Evolutionary conservation across 495 filamentous ascomycete genomes (phyloP).

Genomic region (Penicilliopsis zonata): DNA sequence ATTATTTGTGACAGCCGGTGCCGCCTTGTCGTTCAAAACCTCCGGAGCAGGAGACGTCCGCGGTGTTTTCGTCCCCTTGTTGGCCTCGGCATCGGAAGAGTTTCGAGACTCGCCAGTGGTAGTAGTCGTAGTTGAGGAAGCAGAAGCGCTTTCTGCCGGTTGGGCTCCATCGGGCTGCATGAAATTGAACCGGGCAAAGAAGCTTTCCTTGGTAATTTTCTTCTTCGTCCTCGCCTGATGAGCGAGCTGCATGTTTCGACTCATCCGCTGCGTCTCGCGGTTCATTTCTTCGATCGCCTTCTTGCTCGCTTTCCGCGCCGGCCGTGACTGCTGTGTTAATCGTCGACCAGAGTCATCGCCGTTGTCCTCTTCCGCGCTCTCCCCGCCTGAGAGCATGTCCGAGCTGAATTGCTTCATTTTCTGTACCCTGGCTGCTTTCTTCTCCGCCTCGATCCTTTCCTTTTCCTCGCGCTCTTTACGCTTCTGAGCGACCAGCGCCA

Average conservation of each 20-base stretch:
- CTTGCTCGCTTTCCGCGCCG: conserved; percentile 81
- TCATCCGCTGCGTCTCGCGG: conserved; percentile 83
- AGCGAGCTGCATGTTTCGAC: conserved; percentile 78
- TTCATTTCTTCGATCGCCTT: conserved; percentile 94
- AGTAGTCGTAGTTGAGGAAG: conserved; percentile 21
- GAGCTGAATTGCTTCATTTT: conserved; percentile 24
- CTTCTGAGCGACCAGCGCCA: conserved; percentile 59
- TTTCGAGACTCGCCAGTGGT: conserved; percentile 28
- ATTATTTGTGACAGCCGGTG: neutral
- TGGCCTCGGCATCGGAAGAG: conserved; percentile 37
- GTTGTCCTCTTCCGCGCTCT: conserved; percentile 43
- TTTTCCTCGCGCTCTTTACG: conserved; percentile 54
- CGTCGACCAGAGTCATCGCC: conserved; percentile 43
- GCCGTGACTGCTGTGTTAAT: conserved; percentile 52
- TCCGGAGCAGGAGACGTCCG: conserved; percentile 32
- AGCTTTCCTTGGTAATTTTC: conserved; percentile 73
- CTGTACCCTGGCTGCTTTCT: conserved; percentile 29
- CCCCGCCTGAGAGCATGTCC: conserved; percentile 19
- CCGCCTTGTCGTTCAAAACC: neutral
- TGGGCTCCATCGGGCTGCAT: conserved; percentile 32
- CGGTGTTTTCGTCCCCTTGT: conserved; percentile 31
- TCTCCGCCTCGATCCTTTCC: conserved; percentile 47
- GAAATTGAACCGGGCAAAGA: conserved; percentile 80
- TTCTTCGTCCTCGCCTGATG: conserved; percentile 86
- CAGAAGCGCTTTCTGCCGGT: conserved; percentile 8